Evolutionary conservation across 176 grass and related monocot species (phyloP).

Genomic region (Oryza australiensis): DNA sequence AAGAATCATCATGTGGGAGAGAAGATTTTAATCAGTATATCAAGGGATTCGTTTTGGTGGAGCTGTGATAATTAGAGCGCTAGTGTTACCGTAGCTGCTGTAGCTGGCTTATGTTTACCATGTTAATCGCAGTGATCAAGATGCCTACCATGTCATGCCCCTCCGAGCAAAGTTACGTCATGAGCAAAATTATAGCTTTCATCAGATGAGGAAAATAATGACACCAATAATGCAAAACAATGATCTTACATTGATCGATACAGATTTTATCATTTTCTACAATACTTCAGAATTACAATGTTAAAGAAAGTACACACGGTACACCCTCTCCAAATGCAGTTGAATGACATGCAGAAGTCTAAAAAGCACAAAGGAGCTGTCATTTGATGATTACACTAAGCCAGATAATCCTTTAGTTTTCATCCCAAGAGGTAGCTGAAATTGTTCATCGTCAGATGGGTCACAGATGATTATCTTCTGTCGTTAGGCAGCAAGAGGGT

Average conservation of each 20-base stretch:
- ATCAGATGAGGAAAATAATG: not conserved
- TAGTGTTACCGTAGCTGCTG: no score
- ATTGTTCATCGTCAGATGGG: not conserved
- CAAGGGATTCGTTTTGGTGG: no score
- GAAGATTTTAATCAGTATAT: no score
- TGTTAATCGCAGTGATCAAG: no score
- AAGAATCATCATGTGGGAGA: no score
- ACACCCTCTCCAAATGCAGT: not conserved
- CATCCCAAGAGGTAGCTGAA: not conserved
- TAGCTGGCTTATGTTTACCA: no score
- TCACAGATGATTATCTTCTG: not conserved
- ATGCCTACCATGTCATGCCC: no score
- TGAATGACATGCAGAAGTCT: not conserved
- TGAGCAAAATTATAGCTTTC: not conserved
- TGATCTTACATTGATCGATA: not conserved
- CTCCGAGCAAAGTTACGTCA: not conserved
- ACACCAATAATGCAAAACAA: not conserved
- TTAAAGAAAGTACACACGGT: not conserved
- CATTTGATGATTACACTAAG: not conserved
- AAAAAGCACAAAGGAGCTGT: not conserved
- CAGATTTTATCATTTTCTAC: not conserved
- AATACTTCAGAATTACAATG: not conserved
- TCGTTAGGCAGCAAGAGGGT: conserved; percentile 49
- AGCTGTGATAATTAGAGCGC: no score
- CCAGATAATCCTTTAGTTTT: not conserved